These are phyloP conservation scores for Verticillium dahliae DNA, from an alignment of 2,329 filamentous ascomycete species.

Conservation along the genomic window DNA sequence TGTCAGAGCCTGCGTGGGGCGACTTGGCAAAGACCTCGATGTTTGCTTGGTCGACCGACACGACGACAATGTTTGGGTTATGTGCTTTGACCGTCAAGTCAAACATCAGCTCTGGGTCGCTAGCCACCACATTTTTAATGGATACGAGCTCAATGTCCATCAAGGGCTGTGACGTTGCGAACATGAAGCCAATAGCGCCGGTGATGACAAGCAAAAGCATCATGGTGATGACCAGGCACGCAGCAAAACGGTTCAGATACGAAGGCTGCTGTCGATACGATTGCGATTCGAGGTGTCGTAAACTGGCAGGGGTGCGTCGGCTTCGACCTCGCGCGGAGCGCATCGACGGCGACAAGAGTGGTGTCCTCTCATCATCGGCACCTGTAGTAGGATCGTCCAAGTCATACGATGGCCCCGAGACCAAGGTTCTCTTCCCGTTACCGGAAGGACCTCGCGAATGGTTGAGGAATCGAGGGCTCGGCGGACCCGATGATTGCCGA, in stretches of 20 bases:
- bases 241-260: slow-evolving; percentile 69
- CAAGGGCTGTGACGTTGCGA: slow-evolving; percentile 85
- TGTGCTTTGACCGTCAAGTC: slow-evolving; percentile 82
- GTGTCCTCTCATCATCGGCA: slow-evolving; percentile 83
- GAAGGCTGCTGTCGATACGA: slow-evolving; percentile 57
- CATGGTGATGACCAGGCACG: slow-evolving; percentile 76
- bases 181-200: slow-evolving; percentile 82
- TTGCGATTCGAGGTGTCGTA: slow-evolving; percentile 69
- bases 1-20: slow-evolving; percentile 70
- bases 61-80: slow-evolving; percentile 88
- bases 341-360: slow-evolving; percentile 58
- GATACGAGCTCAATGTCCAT: slow-evolving; percentile 70
- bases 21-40: slow-evolving; percentile 94
- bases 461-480: slow-evolving; percentile 55
- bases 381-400: slow-evolving; percentile 68
- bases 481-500: slow-evolving; percentile 60
- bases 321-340: slow-evolving; percentile 53
- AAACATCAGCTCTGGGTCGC: slow-evolving; percentile 91
- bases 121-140: slow-evolving; percentile 86
- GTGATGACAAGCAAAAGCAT: slow-evolving; percentile 76
- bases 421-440: slow-evolving; percentile 40
- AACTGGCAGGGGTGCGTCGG: slow-evolving; percentile 46
- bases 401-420: slow-evolving; percentile 60
- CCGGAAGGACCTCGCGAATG: slow-evolving; percentile 19
- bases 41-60: slow-evolving; percentile 80